Conservation (phyloP, 1,284 basidiomycete species). For the Taiwanofungus camphoratus region DNA sequence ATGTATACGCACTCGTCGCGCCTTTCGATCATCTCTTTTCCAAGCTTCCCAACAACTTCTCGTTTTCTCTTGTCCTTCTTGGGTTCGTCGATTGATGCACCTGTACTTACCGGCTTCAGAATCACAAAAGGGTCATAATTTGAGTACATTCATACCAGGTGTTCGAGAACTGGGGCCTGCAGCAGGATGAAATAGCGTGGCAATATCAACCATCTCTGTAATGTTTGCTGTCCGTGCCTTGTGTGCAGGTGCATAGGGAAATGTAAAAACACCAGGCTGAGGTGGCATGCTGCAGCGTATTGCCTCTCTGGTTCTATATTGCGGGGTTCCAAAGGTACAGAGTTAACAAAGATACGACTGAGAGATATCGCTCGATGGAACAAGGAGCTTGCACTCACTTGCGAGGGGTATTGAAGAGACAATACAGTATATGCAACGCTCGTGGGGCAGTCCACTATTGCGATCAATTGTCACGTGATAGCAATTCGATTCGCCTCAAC, state of each 20-base stretch:
- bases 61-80: constrained; percentile 59
- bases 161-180: constrained; percentile 36
- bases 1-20: constrained; percentile 59
- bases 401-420: too few relatives aligned
- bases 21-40: constrained; percentile 65
- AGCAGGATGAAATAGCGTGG: constrained; percentile 19
- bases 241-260: constrained; percentile 39
- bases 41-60: constrained; percentile 60
- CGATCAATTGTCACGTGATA: too few relatives aligned
- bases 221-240: constrained; percentile 29
- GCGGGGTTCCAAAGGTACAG: too few relatives aligned
- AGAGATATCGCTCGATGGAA: too few relatives aligned
- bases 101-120: constrained; percentile 5
- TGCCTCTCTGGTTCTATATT: too few relatives aligned
- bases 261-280: constrained; percentile 46
- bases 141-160: constrained; percentile 29
- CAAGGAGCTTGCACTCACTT: too few relatives aligned
- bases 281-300: too few relatives aligned
- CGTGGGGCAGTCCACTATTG: too few relatives aligned
- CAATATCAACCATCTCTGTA: constrained; percentile 19
- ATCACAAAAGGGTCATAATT: constrained; percentile 1
- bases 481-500: too few relatives aligned
- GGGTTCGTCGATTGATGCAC: constrained; percentile 31
- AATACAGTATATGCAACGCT: too few relatives aligned
- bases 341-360: too few relatives aligned